These are phyloP conservation scores for Podaxis sp. DNA, from an alignment of 768 basidiomycete species.

Conservation along the genomic window DNA sequence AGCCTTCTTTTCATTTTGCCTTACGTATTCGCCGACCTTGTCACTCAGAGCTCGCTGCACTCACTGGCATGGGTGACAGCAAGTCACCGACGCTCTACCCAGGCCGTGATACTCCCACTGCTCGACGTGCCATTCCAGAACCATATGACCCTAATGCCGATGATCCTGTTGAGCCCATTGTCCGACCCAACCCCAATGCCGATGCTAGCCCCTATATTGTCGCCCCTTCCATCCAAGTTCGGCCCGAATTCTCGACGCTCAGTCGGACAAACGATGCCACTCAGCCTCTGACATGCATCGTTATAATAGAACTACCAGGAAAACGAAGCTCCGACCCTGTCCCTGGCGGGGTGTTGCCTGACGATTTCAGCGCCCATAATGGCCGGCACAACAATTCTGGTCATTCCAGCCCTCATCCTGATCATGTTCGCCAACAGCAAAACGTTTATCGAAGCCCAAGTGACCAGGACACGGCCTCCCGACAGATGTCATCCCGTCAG, in stretches of 20 bases:
- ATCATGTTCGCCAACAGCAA: conserved; percentile 24
- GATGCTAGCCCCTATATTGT: conserved; percentile 73
- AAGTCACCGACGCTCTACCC: conserved; percentile 58
- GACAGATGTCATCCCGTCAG: conserved; percentile 16
- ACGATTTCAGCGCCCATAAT: conserved; percentile 38
- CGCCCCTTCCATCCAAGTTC: conserved; percentile 90
- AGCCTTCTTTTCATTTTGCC: conserved; percentile 12
- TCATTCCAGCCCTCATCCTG: conserved; percentile 41
- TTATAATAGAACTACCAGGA: conserved; percentile 88
- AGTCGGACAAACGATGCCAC: conserved; percentile 66
- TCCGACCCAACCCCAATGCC: conserved; percentile 47
- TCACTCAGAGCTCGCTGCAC: conserved; percentile 80
- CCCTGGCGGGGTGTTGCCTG: conserved; percentile 54
- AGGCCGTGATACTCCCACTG: conserved; percentile 62
- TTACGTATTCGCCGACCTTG: conserved; percentile 5
- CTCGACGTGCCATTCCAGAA: conserved; percentile 35
- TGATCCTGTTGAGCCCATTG: conserved; percentile 72
- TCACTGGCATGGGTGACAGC: conserved; percentile 85
- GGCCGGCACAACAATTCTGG: conserved; percentile 33
- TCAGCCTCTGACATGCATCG: conserved; percentile 91
- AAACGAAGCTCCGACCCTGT: conserved; percentile 55
- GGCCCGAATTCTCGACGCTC: conserved; percentile 86
- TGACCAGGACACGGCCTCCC: conserved; percentile 6
- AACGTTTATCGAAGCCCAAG: conserved; percentile 15
- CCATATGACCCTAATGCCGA: conserved; percentile 79